Evolutionary conservation across 2,329 filamentous ascomycete species (phyloP), one percentile per base, ranked within the genome.

Genomic region (Arthrobotrys musiformis): DNA sequence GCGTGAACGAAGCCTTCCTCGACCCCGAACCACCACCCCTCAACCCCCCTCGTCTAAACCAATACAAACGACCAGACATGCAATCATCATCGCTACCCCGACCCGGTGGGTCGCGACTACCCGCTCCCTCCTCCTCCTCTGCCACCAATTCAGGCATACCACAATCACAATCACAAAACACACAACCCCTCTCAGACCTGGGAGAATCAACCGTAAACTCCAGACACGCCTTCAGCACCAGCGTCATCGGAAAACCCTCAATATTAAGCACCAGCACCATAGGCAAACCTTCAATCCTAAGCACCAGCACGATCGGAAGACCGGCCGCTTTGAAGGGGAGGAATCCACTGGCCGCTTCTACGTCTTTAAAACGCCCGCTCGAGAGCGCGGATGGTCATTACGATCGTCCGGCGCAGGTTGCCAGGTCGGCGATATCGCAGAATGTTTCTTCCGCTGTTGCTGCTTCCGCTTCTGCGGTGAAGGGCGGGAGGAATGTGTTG

Each of bases 31-130:
- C 52, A 58, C 52, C 52, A 58, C 33, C 52, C 17, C 17, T 8
- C 26, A 19, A 17, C 9, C 9, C 17, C 13, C 6, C 50, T 3
- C 22, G 13, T 37, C 52, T 24, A 15, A 42, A 69, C 48, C 37
- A 64, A 58, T 19, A 46, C 33, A 56, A 68, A 46, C 7, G 15
- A 61, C 52, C 63, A 26, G 3, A 40, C 19, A 77, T 77, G 73
- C 66, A 77, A 7, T 77, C 73, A 7, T 77, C 73, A 26, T 77
- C 73, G n/a, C 52, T 77, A 22, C 73, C 73, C 40, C 73, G 73
- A 66, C 73, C 73, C n/a, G 73, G 73, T n/a, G 73, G 73, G 73
- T 77, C 73, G 66, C 73, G 73, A 60, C 48, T 77, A 33, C 73
- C 73, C 17, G 73, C 73, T 3, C 73, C 73, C 2, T 54, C 70